Evolutionary conservation across 148 eudicot genomes (phyloP).

Genomic region (Oxyria digyna): DNA sequence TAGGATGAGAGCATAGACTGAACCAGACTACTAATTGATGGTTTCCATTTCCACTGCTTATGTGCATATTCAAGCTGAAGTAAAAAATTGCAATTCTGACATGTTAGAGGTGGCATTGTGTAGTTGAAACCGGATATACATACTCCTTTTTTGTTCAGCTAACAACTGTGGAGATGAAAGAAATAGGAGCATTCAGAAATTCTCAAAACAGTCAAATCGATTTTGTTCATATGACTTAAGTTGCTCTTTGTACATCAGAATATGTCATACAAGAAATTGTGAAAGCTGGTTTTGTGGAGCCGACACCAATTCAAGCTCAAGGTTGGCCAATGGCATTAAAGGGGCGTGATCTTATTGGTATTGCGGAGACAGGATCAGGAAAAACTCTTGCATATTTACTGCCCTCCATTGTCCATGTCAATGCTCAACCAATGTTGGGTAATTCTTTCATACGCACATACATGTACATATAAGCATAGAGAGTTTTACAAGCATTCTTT

Average conservation of each 20-base stretch:
- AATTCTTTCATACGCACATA: slow-evolving; percentile 3
- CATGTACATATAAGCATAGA: not conserved
- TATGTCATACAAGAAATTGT: slow-evolving; percentile 85
- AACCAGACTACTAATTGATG: not conserved
- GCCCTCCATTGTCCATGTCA: slow-evolving; percentile 98
- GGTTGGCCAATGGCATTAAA: slow-evolving; percentile 99
- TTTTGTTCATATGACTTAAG: not conserved
- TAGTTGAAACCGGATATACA: not conserved
- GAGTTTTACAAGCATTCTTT: not conserved
- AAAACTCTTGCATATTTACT: slow-evolving; percentile 93
- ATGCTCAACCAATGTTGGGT: slow-evolving; percentile 97
- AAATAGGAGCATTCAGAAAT: not conserved
- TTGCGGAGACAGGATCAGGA: slow-evolving; percentile 99
- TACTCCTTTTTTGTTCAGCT: not conserved
- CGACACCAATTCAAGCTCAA: slow-evolving; percentile 98
- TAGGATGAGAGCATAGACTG: not conserved
- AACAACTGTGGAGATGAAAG: not conserved
- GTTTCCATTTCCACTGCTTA: not conserved
- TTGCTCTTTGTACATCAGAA: slow-evolving; percentile 25
- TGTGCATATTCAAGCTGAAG: not conserved
- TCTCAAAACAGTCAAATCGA: not conserved
- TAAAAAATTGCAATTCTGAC: not conserved
- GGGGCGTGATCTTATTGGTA: slow-evolving; percentile 97
- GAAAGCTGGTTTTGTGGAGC: slow-evolving; percentile 92
- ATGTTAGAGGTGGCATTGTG: not conserved